A percentile compares a stretch with the other conserved stretches of the same genome.
phyloP scores from a whole-genome alignment of 2,329 filamentous ascomycete species.

The Talaromyces sp. region DNA sequence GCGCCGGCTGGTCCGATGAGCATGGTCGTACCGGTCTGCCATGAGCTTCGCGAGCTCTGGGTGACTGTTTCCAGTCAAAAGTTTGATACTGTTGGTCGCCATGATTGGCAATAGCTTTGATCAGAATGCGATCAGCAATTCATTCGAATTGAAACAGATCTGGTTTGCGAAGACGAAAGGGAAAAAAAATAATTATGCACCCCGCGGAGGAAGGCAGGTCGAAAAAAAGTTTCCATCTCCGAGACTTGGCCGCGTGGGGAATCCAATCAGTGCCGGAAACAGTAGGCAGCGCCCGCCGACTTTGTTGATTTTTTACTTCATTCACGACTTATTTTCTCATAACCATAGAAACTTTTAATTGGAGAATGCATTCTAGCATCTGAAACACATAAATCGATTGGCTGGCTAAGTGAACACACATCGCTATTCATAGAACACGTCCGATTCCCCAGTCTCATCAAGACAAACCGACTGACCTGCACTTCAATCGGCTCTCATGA shows the following conservation, averaged over 20 bases:
- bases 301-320: not conserved
- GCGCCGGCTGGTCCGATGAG: not conserved
- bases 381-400: not conserved
- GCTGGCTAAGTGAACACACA: constrained; percentile 4
- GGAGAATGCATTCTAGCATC: not conserved
- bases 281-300: not conserved
- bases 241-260: constrained; percentile 8
- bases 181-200: not conserved
- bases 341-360: not conserved
- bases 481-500: not conserved
- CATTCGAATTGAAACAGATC: not conserved
- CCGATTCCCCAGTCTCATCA: not conserved
- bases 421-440: not conserved
- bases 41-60: constrained; percentile 65
- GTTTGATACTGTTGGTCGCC: constrained; percentile 69
- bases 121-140: not conserved
- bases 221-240: constrained; percentile 8
- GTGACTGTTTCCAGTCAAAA: constrained; percentile 70
- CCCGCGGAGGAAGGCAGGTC: constrained; percentile 3
- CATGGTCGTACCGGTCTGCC: constrained; percentile 53
- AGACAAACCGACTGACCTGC: not conserved
- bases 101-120: constrained; percentile 23
- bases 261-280: not conserved
- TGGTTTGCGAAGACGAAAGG: not conserved
- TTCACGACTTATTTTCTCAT: not conserved